Evolutionary conservation across 208 protist genomes (phyloP), one percentile per base, ranked within the genome.

Genomic region (Trypanosoma conorhini): DNA sequence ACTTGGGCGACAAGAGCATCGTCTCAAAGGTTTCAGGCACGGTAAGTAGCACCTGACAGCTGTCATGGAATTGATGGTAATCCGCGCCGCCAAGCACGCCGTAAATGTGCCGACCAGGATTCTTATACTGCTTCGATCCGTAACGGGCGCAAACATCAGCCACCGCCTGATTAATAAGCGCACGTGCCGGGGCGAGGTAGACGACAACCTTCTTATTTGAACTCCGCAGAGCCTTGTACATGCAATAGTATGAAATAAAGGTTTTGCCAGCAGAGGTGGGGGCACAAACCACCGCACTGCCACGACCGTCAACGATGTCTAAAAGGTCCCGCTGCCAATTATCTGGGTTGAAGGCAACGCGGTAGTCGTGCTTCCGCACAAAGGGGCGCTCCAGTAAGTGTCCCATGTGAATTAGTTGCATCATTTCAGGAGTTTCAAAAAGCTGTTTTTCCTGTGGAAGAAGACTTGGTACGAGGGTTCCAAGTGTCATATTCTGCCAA

Each of bases 211-310:
- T 84, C 50, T 83, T 89, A 74, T 97, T 93, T 15, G 82, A 93
- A 46, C 81, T 86, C 46, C 84, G 80, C 24, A 97, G 85, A 3
- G 93, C 88, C 70, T 91, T 92, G 78, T 98, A 94, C 83, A 99
- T 98, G 74, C 85, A 92, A 83, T 99, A 99, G 77, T 96, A 99
- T 35, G 92, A 97, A 74, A 99, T 97, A 79, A 99, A 99, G 0
- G 97, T 99, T 81, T 99, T 99, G 57, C 93, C 93, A 28, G 93
- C 94, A 21, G 92, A 98, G 10, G 97, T 99, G n/a, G 97, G 96
- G 15, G 98, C 96, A 74, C 84, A 96, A n/a, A 98, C 92, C 4
- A 99, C 89, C 5, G 94, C 94, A 62, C 90, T 97, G 51, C 86
- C 89, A 60, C 91, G 85, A 52, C 54, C 65, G 80, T 98, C 97